Base-by-base conservation (phyloP, 169 alveolate species). In the Plasmodium falciparum region DNA sequence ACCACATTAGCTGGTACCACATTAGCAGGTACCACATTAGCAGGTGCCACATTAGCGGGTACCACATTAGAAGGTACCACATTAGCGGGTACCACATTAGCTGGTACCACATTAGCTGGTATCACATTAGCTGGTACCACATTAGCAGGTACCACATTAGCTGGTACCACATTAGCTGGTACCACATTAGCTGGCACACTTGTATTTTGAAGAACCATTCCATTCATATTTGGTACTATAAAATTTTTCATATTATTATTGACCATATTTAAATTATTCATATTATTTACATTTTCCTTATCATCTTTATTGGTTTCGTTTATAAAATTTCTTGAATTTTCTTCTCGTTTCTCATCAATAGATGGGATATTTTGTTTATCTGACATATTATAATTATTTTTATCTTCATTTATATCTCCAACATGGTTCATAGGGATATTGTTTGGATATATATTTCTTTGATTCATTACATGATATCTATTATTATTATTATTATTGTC, bases 341-440 rank as follows among this genome's bases (percentile, higher is more conserved):
- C 56, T 29, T 66, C 74, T n/a, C 43, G 26, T 33, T 39, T 33
- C 56, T 33, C 56, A 13, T n/a, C 74, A 66, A 15, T 33, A 8
- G 22, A 4, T n/a, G 59, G 26, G n/a, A 66, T 29, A 39, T 66
- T 5, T 33, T 39, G 6, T 66, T 66, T 26, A 24, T 39, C 47
- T 39, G 47, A 2, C 5, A 39, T 9, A 5, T 0, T 39, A 39
- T 39, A 39, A 11, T 33, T 66, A 33, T n/a, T 66, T 66, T 66
- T 33, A n/a, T 66, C 11, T 11, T 39, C 74, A 39, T 24, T 29
- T 2, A 66, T 29, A 15, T 24, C 43, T 26, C 33, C 74, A 24
- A 5, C 43, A n/a, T 26, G 39, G n/a, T 66, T 26, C 74, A 66
- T 66, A 24, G 9, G 22, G 3, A 62, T 12, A 17, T 24, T 24